A percentile compares a stretch with the other conserved stretches of the same genome.
Evolutionary conservation across 768 basidiomycete genomes (phyloP).

Genomic region (Pholiota microspora): DNA sequence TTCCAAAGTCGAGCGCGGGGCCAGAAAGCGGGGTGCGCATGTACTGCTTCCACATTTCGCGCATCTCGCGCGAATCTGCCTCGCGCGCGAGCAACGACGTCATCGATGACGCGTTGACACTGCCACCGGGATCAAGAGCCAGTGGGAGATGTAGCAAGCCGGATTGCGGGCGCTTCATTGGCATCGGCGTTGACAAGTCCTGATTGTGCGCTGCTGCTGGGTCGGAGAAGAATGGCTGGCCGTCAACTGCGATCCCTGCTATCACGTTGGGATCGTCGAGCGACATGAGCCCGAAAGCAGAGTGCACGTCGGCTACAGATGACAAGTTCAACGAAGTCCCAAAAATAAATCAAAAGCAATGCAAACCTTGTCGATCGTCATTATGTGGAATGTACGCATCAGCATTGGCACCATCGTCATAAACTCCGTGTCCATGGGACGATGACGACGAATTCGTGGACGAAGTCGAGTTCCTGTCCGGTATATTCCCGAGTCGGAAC

Average conservation of each 20-base stretch:
- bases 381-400: not conserved
- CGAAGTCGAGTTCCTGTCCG: slow-evolving; percentile 19
- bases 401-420: not conserved
- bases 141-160: slow-evolving; percentile 9
- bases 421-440: not conserved
- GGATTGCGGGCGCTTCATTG: slow-evolving; percentile 21
- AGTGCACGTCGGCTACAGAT: slow-evolving; percentile 41
- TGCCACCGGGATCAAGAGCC: not conserved
- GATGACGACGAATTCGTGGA: slow-evolving; percentile 19
- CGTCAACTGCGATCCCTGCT: slow-evolving; percentile 56
- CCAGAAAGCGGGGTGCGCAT: slow-evolving; percentile 63
- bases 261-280: slow-evolving; percentile 72
- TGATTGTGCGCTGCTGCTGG: slow-evolving; percentile 15
- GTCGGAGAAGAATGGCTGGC: slow-evolving; percentile 59
- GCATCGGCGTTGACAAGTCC: slow-evolving; percentile 54
- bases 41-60: slow-evolving; percentile 75
- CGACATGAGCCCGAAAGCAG: slow-evolving; percentile 73
- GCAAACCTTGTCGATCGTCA: slow-evolving; percentile 22
- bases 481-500: slow-evolving; percentile 7
- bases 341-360: slow-evolving; percentile 1
- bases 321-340: not conserved
- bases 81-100: slow-evolving; percentile 24
- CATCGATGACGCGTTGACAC: slow-evolving; percentile 1
- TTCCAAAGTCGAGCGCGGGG: slow-evolving; percentile 18
- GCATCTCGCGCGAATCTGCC: slow-evolving; percentile 44